Base-by-base conservation (phyloP, 1,284 basidiomycete species). In the Leccinum angustisporum region DNA sequence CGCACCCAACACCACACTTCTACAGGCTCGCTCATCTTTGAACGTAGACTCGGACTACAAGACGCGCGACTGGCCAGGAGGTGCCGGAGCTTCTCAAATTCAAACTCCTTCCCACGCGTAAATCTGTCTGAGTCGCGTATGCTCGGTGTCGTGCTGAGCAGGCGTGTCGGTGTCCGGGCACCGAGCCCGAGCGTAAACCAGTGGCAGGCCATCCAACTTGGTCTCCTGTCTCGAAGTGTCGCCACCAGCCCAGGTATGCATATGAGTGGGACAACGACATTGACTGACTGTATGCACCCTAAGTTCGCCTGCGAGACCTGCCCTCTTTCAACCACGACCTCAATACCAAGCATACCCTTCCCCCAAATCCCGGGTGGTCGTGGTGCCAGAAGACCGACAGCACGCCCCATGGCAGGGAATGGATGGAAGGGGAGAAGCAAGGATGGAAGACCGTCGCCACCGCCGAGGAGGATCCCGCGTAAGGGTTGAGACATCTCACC, bases 381-480 rank as follows among this genome's bases (percentile, higher is more conserved):
- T 83, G 78, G 61, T 86, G 88, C 0, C 78, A 86, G 61, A 78
- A 74, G 21, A 70, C 86, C 13, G 78, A 81, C 1, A 76, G 79
- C n/a, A 82, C 82, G 0, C 71, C 79, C 0, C 75, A 73, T 8
- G 85, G 85, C 3, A 71, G 72, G 58, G 76, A 73, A 40, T 86
- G 85, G 84, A 58, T 81, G 58, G 79, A 81, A 59, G 83, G 82
- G 5, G 80, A 81, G 60, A 75, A 80, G 33, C 75, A 72, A n/a
- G 83, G 82, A n/a, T 90, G 84, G 82, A 84, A 78, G 60, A 76
- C 76, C 16, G 75, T 91, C 57, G 81, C 87, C 65, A 77, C 86
- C 0, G 72, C 80, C 6, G 76, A 78, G 31, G 74, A 79, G 52
- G 77, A 84, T 56, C 77, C 79, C 11, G 67, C 66, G 86, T 85